Evolutionary conservation across 2,329 filamentous ascomycete genomes (phyloP), one percentile per base, ranked within the genome.

Genomic region (Sclerotinia borealis): DNA sequence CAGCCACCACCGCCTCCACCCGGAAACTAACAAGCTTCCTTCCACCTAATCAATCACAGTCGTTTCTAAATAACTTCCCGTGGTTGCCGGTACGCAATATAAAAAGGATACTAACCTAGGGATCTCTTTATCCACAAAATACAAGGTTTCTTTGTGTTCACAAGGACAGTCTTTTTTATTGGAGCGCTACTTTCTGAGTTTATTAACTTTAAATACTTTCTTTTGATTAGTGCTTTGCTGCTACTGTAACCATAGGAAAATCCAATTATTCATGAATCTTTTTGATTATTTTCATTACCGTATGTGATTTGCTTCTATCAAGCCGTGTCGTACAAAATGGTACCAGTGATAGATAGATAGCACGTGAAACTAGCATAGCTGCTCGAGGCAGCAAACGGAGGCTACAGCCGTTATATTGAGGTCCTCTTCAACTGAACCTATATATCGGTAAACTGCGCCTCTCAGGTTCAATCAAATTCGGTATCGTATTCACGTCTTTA

Each of bases 1-100:
- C 65, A 67, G 13, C 68, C 68, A 37, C 68, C 68, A 45, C 68
- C 68, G 3, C 68, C 68, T 55, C 67, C 67, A 49, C 59, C 48
- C 27, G 59, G 47, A 61, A 61, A 61, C 48, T 61, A 61, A 43
- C 17, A 5, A 15, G n/a, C 8, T 11, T 34, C 29, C 34, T 45
- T n/a, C n/a, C n/a, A 58, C 8, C 19, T 39, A 34, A 45, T 25
- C 1, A 45, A 34, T 50, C 13, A 45, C 6, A 22, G 2, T 0
- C 31, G n/a, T 9, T 25, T 19, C 4, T 15, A 45, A 13, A 6
- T 45, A 6, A 13, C 17, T 6, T 34, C 17, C 9, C n/a, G 19
- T n/a, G 10, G 10, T 51, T 51, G 19, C 39, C n/a, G 29, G 39
- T 15, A 15, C 25, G 39, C 54, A 58, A 34, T 15, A 36, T 27